A percentile compares a stretch with the other conserved stretches of the same genome.
phyloP scores from a whole-genome alignment of 495 filamentous ascomycete species.

The Penicillium maclennaniae region DNA sequence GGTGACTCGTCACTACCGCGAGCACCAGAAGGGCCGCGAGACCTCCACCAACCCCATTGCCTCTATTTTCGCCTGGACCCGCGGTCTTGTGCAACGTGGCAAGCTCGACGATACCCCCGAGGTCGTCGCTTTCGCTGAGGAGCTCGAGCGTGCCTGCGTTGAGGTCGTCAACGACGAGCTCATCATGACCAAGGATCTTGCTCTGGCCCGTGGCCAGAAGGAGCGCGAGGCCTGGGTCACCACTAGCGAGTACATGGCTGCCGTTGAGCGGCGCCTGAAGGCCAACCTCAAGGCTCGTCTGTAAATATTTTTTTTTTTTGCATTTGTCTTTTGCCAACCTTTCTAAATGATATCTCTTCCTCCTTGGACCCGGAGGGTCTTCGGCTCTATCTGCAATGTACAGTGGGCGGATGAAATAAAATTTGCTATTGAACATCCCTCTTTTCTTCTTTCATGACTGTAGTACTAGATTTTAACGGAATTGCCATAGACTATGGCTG shows the following conservation, averaged over 20 bases:
- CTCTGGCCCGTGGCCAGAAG: conserved; percentile 83
- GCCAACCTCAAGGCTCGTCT: conserved; percentile 49
- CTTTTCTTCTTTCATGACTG: background rate
- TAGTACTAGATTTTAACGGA: background rate
- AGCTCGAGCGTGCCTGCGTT: conserved; percentile 87
- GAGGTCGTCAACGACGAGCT: conserved; percentile 90
- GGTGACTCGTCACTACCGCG: conserved; percentile 96
- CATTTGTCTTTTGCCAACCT: background rate
- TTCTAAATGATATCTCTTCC: conserved; percentile 9
- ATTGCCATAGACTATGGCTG: background rate
- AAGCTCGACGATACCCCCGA: conserved; percentile 86
- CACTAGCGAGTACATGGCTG: conserved; percentile 81
- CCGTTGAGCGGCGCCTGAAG: conserved; percentile 84
- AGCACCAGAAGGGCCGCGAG: conserved; percentile 94
- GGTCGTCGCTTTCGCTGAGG: conserved; percentile 82
- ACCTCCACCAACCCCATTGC: conserved; percentile 99
- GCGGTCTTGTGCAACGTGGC: conserved; percentile 88
- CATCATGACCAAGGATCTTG: conserved; percentile 98
- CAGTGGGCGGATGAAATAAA: conserved; percentile 16
- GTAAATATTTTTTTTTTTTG: conserved; percentile 23
- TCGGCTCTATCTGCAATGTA: conserved; percentile 13
- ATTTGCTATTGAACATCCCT: background rate
- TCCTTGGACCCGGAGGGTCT: conserved; percentile 4
- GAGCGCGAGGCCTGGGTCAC: conserved; percentile 80
- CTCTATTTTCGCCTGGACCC: conserved; percentile 98